These are phyloP conservation scores for Ogataea neopini DNA, from an alignment of 805 yeast genomes.

Conservation along the genomic window DNA sequence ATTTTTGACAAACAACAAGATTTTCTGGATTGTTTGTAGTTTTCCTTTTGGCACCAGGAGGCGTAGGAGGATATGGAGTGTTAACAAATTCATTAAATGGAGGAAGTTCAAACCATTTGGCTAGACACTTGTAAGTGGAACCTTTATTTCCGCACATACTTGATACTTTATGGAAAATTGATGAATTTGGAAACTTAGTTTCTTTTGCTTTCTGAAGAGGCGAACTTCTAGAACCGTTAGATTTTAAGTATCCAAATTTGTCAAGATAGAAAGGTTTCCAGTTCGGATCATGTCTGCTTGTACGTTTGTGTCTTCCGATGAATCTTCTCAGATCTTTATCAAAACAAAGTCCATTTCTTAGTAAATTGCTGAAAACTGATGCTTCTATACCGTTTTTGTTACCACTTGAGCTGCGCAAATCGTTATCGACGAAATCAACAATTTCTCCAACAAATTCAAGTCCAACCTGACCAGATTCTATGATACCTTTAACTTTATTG, in stretches of 20 bases:
- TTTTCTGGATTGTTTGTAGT: conserved; percentile 35
- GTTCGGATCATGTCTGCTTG: conserved; percentile 11
- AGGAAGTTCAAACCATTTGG: conserved; percentile 39
- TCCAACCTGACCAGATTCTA: conserved; percentile 23
- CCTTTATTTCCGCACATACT: conserved; percentile 29
- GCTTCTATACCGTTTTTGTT: conserved; percentile 30
- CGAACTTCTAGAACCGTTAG: conserved; percentile 10
- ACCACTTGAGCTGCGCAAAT: conserved; percentile 29
- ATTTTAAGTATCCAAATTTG: conserved; percentile 30
- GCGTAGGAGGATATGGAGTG: conserved; percentile 38
- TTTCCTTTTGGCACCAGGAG: conserved; percentile 30
- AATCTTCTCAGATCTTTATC: conserved; percentile 26
- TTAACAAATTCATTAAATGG: conserved; percentile 37
- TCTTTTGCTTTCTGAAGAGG: conserved; percentile 14
- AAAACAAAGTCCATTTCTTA: conserved; percentile 31
- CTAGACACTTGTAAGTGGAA: conserved; percentile 28
- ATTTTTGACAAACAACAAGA: conserved; percentile 31
- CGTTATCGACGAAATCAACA: conserved; percentile 32
- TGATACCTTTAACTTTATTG: conserved; percentile 20
- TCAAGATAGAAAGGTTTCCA: conserved; percentile 35
- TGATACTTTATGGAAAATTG: conserved; percentile 31
- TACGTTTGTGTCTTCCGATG: conserved; percentile 28
- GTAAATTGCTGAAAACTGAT: conserved; percentile 31
- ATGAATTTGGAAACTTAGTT: conserved; percentile 33
- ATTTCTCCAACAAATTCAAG: conserved; percentile 32